Base-by-base conservation (phyloP, 192 early-diverging fungal species). In the Rhizoclosmatium globosum region DNA sequence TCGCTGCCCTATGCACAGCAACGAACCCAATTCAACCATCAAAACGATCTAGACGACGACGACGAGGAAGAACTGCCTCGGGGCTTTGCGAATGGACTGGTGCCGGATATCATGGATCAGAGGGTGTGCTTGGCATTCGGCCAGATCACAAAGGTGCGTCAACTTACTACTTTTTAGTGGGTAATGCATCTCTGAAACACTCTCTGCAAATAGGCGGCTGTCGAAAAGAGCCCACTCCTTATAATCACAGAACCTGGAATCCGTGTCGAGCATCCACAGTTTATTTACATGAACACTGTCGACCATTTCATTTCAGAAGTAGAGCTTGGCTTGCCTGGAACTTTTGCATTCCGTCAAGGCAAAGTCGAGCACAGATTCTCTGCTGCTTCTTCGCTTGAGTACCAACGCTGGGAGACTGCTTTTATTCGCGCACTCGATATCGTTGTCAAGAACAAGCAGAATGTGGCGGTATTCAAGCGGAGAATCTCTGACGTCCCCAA, bases 401-500 rank as follows among this genome's bases (percentile, higher is more conserved):
- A 78, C 41, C 77, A 78, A 61, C 45, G 56, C 2, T 78, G 77
- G 77, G 77, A 78, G 57, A 58, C 48, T 43, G 77, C 77, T 17
- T 57, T 78, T 56, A 4, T 56, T 31, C 11, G 39, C 11, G 46
- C 69, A 4, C 47, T 71, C 47, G 47, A 71, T 7, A 71, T 71
- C 53, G 69, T 71, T 6, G 11, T 19, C 44, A 31, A n/a, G 15
- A 56, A 41, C 39, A 48, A 39, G 11, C 47, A 39, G n/a, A 31
- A 13, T 23, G 2, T 56, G 15, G 11, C 69, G 23, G 69, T 71
- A 13, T 11, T 7, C 11, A 71, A 71, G 50, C 47, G 44, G 50
- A 45, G 23, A n/a, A 42, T 71, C 1, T 38, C 15, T n/a, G 69
- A 71, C 9, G 4, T 48, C n/a, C n/a, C 46, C 17, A n/a, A 19